Evolutionary conservation across 2,329 filamentous ascomycete genomes (phyloP), one percentile per base, ranked within the genome.

Genomic region (Verticillium nubilum): DNA sequence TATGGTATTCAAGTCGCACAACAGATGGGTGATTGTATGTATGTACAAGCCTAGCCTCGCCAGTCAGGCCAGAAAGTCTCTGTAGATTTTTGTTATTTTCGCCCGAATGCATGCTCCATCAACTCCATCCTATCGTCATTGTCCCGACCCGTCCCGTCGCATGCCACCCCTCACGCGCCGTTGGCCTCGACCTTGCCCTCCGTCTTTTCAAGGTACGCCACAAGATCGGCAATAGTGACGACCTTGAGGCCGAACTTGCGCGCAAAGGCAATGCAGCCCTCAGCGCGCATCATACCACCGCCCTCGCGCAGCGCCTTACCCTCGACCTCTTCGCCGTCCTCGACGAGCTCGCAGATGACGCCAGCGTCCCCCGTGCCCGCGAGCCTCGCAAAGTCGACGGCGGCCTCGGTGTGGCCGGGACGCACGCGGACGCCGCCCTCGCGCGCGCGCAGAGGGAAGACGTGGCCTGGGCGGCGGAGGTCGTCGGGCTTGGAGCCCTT

Each of bases 141-240:
- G 13, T 5, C 29, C 29, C 29, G 7, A 9, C 29, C 29, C 29
- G 7, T 31, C 29, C 29, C 29, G 7, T 5, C 4, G 29, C 29
- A 31, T 31, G 35, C 17, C 37, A 9, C 37, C 19, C 6, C 19
- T 47, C 37, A 47, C 47, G 69, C 72, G n/a, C 78, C 79, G 59
- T 82, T 83, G 26, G 73, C 63, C 56, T 71, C 72, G 13, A 82
- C 70, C 73, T 84, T 84, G 37, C 87, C 87, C 76, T 93, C 88
- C 42, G 81, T 87, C 79, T 86, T 87, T 74, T 95, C 89, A 60
- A 97, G 78, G 72, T 96, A 90, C 60, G 79, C 80, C 28, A 94
- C 88, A 76, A 99, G 75, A 75, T 94, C 92, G 72, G 94, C 92
- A 76, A 99, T 98, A 29, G 95, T 98, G 76, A 93, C 96, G 61